A percentile compares a stretch with the other conserved stretches of the same genome.
phyloP scores from a whole-genome alignment of 306 rosid species.

The Prunus campanulata region DNA sequence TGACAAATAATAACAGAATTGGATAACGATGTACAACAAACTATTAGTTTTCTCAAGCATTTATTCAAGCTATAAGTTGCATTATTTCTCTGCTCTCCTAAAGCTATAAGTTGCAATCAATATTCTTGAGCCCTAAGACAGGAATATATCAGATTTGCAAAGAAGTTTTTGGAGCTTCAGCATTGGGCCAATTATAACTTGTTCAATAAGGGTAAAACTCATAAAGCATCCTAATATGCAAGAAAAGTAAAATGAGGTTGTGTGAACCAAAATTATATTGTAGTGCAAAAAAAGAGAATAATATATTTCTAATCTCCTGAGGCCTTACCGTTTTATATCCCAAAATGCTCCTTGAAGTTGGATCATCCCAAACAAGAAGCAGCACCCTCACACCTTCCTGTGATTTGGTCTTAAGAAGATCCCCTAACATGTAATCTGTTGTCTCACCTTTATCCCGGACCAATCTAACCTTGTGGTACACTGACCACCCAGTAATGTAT shows the following conservation, averaged over 20 bases:
- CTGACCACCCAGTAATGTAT: conserved; percentile 91
- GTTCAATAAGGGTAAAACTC: background rate
- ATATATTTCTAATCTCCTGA: conserved; percentile 6
- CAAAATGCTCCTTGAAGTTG: conserved; percentile 66
- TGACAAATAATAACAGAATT: background rate
- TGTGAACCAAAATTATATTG: background rate
- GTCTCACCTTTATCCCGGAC: conserved; percentile 44
- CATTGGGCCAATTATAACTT: background rate
- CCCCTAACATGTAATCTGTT: conserved; percentile 49
- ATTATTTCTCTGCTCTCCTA: background rate
- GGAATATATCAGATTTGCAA: background rate
- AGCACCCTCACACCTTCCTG: conserved; percentile 87
- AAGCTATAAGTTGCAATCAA: background rate
- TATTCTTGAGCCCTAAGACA: background rate
- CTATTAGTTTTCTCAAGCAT: background rate
- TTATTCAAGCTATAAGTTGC: background rate
- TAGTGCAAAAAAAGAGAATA: background rate
- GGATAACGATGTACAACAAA: background rate
- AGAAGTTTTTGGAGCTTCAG: background rate
- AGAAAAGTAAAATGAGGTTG: background rate
- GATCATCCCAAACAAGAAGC: conserved; percentile 95
- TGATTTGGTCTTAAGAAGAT: conserved; percentile 75
- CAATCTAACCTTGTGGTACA: conserved; percentile 63
- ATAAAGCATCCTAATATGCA: background rate
- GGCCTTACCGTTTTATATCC: conserved; percentile 62